Base-by-base conservation (phyloP, 495 filamentous ascomycete genomes). In the Hypoxylon subgilvum region DNA sequence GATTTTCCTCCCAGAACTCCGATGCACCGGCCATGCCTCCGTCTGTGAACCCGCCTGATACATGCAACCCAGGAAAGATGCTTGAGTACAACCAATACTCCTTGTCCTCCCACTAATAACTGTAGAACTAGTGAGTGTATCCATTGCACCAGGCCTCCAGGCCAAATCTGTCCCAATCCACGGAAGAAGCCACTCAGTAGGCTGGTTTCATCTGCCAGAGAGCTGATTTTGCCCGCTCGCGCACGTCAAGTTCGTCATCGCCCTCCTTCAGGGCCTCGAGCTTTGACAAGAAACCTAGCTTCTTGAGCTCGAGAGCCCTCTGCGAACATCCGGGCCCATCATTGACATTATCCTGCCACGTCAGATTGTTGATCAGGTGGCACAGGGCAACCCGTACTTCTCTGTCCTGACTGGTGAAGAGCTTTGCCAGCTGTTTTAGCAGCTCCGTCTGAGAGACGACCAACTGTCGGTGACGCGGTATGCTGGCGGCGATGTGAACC, bases 291-390 rank as follows among this genome's bases (percentile, higher is more conserved):
- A 95, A 86, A 0, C 93, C 92, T 19, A 95, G 64, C 30, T 82
- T 79, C 69, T 82, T 80, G 49, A 98, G 75, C 66, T 88, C 84
- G 10, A 67, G 58, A 2, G 86, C 87, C 18, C 94, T 82, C 56
- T 84, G 76, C 35, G 79, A 76, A 54, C 87, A 87, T 4, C 77
- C 81, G 17, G 72, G 72, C 2, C 69, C 70, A 59, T 96, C 91
- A 22, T 68, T 79, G 2, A 80, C 72, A 52, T 92, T 86, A 52
- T 97, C 93, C 35, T 84, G 75, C 76, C 86, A 95, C 0, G 86
- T 86, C 35, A 98, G 77, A 61, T 96, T 96, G 61, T 84, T 89
- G 13, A 92, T 81, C 19, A 94, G 75, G 83, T 90, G 92, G 31
- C 87, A 88, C 52, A 92, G 84, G 34, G 86, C 87, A 17, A 79